A percentile compares a stretch with the other conserved stretches of the same genome.
phyloP scores from a whole-genome alignment of 2,329 filamentous ascomycete genomes.

The Zalaria obscura region DNA sequence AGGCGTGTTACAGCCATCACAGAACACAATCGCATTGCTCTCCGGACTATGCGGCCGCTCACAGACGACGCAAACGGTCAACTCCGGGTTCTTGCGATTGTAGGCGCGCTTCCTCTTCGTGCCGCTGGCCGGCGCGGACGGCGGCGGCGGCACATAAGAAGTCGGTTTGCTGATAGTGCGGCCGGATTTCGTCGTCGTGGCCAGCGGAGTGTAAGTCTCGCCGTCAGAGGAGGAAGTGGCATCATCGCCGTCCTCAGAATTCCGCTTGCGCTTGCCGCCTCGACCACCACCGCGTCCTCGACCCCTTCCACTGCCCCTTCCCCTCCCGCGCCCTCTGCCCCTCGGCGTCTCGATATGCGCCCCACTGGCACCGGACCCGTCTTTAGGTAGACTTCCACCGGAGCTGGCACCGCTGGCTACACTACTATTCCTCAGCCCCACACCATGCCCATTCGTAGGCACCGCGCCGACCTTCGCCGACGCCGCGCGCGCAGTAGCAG shows the following conservation, averaged over 20 bases:
- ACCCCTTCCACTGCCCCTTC: slow-evolving; percentile 23
- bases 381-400: not conserved
- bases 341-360: slow-evolving; percentile 1
- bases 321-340: slow-evolving; percentile 6
- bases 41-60: slow-evolving; percentile 55
- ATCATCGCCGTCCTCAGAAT: slow-evolving; percentile 16
- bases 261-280: slow-evolving; percentile 8
- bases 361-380: not conserved
- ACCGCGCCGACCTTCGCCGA: slow-evolving; percentile 5
- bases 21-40: slow-evolving; percentile 75
- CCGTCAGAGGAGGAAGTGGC: slow-evolving; percentile 23
- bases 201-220: slow-evolving; percentile 35
- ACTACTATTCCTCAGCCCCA: not conserved
- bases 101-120: slow-evolving; percentile 44
- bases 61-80: slow-evolving; percentile 57
- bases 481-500: slow-evolving; percentile 13
- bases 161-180: slow-evolving; percentile 55
- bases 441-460: too few species aligned
- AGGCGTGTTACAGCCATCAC: slow-evolving; percentile 63
- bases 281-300: slow-evolving; percentile 13
- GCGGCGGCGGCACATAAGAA: slow-evolving; percentile 43
- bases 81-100: slow-evolving; percentile 36
- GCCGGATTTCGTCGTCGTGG: slow-evolving; percentile 62
- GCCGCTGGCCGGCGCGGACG: slow-evolving; percentile 28
- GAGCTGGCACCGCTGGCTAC: slow-evolving; percentile 4